Conservation (phyloP, 371 early-diverging fungal species). For the Actinomortierella ambigua region DNA sequence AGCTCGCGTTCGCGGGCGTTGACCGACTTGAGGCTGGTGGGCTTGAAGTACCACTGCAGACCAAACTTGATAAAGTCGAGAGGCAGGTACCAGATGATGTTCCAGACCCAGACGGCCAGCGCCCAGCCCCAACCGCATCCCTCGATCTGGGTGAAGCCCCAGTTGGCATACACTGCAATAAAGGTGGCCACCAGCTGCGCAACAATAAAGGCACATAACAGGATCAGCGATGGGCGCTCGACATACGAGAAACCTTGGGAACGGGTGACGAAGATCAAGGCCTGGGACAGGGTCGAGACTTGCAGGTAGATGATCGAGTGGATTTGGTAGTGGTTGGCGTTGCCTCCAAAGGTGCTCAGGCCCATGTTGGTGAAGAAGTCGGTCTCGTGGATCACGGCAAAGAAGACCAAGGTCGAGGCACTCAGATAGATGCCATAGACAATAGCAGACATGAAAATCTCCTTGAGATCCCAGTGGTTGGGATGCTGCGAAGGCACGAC, state of each 20-base stretch:
- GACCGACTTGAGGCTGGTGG: slow-evolving; percentile 49
- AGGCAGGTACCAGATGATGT: slow-evolving; percentile 78
- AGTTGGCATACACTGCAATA: slow-evolving; percentile 66
- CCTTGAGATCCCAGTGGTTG: slow-evolving; percentile 60
- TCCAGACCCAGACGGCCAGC: slow-evolving; percentile 79
- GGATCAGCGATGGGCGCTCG: slow-evolving; percentile 61
- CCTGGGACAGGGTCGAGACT: slow-evolving; percentile 65
- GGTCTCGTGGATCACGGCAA: slow-evolving; percentile 48
- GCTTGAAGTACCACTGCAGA: slow-evolving; percentile 63
- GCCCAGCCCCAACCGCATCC: slow-evolving; percentile 67
- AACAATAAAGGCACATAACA: slow-evolving; percentile 58
- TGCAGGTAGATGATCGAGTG: slow-evolving; percentile 65
- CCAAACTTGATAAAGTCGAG: slow-evolving; percentile 77
- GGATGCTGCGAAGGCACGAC: slow-evolving; percentile 61
- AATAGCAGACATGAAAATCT: slow-evolving; percentile 61
- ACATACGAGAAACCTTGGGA: slow-evolving; percentile 64
- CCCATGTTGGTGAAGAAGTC: slow-evolving; percentile 55
- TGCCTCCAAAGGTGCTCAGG: slow-evolving; percentile 29
- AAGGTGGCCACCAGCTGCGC: slow-evolving; percentile 65
- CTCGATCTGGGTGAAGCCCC: slow-evolving; percentile 60
- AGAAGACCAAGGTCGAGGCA: slow-evolving; percentile 59
- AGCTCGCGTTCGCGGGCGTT: slow-evolving; percentile 45
- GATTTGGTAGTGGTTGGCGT: slow-evolving; percentile 51
- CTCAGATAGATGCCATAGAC: slow-evolving; percentile 60
- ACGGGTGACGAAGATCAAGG: slow-evolving; percentile 66